Conservation (phyloP, 78 protist genomes). For the Dictyostelium brefeldianum region DNA sequence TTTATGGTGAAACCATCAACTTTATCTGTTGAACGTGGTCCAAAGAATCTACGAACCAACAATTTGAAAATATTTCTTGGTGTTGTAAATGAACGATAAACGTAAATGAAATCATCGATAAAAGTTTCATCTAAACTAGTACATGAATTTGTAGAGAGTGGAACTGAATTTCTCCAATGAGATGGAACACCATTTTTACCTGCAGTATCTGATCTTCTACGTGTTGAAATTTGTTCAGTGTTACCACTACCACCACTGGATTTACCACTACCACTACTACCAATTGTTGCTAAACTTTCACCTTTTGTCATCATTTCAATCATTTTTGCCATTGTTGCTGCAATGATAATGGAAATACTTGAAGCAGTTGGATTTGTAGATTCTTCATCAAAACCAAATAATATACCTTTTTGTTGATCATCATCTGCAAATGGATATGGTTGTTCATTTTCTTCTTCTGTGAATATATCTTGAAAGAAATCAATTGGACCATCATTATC, state of each 20-base stretch:
- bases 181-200: constrained; percentile 46
- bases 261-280: neutral
- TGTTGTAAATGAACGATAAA: constrained; percentile 79
- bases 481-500: neutral
- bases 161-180: constrained; percentile 47
- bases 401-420: constrained; percentile 66
- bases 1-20: constrained; percentile 33
- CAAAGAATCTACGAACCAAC: constrained; percentile 64
- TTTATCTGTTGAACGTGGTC: constrained; percentile 38
- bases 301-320: constrained; percentile 72
- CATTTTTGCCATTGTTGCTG: constrained; percentile 64
- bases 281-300: constrained; percentile 11
- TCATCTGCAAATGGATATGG: constrained; percentile 77
- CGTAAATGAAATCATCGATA: constrained; percentile 61
- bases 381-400: constrained; percentile 76
- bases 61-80: constrained; percentile 45
- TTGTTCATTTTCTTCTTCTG: constrained; percentile 69
- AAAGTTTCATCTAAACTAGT: constrained; percentile 54
- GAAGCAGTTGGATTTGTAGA: neutral
- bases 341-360: constrained; percentile 28
- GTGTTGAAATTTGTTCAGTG: neutral
- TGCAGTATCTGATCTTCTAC: constrained; percentile 64
- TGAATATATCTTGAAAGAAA: constrained; percentile 47
- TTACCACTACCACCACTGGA: neutral
- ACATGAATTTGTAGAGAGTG: neutral